These are phyloP conservation scores for Xylaria flabelliformis DNA, from an alignment of 495 filamentous ascomycete species.

Conservation along the genomic window DNA sequence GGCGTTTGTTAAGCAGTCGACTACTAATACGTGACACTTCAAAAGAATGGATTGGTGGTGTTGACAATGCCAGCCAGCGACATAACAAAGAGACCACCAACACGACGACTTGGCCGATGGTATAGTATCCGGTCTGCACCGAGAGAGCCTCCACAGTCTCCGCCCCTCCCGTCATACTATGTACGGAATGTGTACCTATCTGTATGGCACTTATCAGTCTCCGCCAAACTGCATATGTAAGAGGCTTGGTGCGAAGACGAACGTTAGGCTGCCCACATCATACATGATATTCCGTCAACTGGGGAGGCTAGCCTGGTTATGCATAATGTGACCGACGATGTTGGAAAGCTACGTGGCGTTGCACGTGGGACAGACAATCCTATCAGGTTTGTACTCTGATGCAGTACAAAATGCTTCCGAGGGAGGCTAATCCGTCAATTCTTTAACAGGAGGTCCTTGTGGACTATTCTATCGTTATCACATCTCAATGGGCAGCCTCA, in stretches of 20 bases:
- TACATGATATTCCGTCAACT: background rate
- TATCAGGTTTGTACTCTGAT: background rate
- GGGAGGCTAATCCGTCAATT: background rate
- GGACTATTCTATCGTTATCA: background rate
- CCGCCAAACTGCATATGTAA: conserved; percentile 2
- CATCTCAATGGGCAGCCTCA: background rate
- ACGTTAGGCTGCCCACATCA: conserved; percentile 14
- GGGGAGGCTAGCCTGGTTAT: conserved; percentile 4
- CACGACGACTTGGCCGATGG: background rate
- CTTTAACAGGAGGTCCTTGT: background rate
- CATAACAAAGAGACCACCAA: background rate
- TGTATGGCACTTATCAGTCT: conserved; percentile 1
- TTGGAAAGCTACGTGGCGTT: background rate
- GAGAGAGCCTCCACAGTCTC: conserved; percentile 13
- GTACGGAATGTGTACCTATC: conserved; percentile 20
- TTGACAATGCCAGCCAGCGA: background rate
- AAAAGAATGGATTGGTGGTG: background rate
- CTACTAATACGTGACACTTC: background rate
- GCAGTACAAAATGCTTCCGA: background rate
- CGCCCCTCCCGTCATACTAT: background rate
- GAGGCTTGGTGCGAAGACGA: background rate
- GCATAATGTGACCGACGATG: conserved; percentile 2
- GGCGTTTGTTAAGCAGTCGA: background rate
- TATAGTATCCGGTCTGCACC: background rate
- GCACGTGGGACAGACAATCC: background rate